A percentile compares a stretch with the other conserved stretches of the same genome.
phyloP scores from a whole-genome alignment of 805 yeast genomes.

The Candida verbasci region DNA sequence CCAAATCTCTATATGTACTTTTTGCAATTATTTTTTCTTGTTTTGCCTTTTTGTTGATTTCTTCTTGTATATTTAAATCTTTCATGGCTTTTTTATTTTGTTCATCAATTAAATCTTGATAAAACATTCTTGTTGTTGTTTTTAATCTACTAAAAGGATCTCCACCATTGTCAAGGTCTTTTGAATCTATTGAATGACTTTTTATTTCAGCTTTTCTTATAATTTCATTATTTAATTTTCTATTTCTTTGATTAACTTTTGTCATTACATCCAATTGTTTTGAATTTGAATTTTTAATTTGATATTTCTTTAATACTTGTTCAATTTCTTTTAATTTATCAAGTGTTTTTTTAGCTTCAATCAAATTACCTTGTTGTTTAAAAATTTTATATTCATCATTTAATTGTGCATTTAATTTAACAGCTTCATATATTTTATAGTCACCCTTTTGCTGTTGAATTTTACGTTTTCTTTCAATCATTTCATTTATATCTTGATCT shows the following conservation, averaged over 20 bases:
- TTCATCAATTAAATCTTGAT: slow-evolving; percentile 51
- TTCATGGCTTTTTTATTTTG: slow-evolving; percentile 58
- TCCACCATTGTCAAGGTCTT: slow-evolving; percentile 30
- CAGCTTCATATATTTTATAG: slow-evolving; percentile 50
- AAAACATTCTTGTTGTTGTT: slow-evolving; percentile 82
- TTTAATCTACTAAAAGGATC: slow-evolving; percentile 90
- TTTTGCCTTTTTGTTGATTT: slow-evolving; percentile 37
- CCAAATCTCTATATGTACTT: slow-evolving; percentile 55
- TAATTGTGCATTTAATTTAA: slow-evolving; percentile 65
- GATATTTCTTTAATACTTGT: slow-evolving; percentile 39
- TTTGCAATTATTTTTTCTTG: slow-evolving; percentile 43
- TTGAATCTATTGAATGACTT: slow-evolving; percentile 37
- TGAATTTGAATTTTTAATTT: slow-evolving; percentile 30
- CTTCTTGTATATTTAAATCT: slow-evolving; percentile 43
- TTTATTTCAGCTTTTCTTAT: slow-evolving; percentile 76
- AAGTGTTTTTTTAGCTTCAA: slow-evolving; percentile 19
- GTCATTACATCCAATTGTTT: slow-evolving; percentile 47
- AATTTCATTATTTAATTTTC: slow-evolving; percentile 71
- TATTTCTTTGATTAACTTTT: slow-evolving; percentile 78
- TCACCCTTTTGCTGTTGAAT: slow-evolving; percentile 24
- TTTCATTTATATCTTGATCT: slow-evolving; percentile 68
- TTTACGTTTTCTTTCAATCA: slow-evolving; percentile 68
- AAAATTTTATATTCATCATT: slow-evolving; percentile 77
- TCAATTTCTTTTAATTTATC: slow-evolving; percentile 43
- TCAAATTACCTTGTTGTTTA: slow-evolving; percentile 46